A percentile compares a stretch with the other conserved stretches of the same genome.
Conservation (phyloP, 768 basidiomycete genomes). For the Trametes meyenii region DNA sequence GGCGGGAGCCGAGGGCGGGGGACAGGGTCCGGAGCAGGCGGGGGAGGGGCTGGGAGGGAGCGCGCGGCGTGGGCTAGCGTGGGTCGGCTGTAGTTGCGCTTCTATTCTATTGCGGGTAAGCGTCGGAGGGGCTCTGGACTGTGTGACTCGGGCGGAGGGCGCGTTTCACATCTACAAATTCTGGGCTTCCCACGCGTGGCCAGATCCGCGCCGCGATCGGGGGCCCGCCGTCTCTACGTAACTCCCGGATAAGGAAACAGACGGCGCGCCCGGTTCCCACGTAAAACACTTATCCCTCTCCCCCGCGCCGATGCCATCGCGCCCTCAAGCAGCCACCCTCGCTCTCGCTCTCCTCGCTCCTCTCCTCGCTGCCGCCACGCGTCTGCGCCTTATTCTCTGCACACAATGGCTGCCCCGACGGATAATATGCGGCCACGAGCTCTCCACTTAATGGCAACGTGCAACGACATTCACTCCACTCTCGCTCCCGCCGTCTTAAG, state of each 20-base stretch:
- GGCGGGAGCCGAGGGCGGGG: not conserved
- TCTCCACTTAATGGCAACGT: conserved; percentile 18
- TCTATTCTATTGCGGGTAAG: conserved; percentile 27
- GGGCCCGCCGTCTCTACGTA: conserved; percentile 17
- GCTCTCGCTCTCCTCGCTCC: not conserved
- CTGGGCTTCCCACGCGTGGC: conserved; percentile 22
- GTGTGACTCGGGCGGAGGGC: conserved; percentile 21
- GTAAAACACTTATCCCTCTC: conserved; percentile 10
- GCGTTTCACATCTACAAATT: conserved; percentile 25
- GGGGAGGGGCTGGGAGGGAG: not conserved
- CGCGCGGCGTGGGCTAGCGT: not conserved
- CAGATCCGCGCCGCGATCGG: not conserved
- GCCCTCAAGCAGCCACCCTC: not conserved
- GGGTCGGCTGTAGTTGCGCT: conserved; percentile 18
- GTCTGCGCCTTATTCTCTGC: not conserved
- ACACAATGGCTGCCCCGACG: not conserved
- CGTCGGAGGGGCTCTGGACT: conserved; percentile 26
- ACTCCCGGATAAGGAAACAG: conserved; percentile 7
- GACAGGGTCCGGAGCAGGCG: not conserved
- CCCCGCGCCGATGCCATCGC: not conserved
- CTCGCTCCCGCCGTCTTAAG: conserved; percentile 4
- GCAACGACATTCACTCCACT: conserved; percentile 8
- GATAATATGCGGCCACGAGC: conserved; percentile 4
- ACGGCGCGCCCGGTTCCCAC: conserved; percentile 8
- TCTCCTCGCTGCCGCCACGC: not conserved